Percentiles rank a stretch among this genome's conserved stretches.
Evolutionary conservation across 2,329 filamentous ascomycete genomes (phyloP).

Genomic region (Harringtonia lauricola): DNA sequence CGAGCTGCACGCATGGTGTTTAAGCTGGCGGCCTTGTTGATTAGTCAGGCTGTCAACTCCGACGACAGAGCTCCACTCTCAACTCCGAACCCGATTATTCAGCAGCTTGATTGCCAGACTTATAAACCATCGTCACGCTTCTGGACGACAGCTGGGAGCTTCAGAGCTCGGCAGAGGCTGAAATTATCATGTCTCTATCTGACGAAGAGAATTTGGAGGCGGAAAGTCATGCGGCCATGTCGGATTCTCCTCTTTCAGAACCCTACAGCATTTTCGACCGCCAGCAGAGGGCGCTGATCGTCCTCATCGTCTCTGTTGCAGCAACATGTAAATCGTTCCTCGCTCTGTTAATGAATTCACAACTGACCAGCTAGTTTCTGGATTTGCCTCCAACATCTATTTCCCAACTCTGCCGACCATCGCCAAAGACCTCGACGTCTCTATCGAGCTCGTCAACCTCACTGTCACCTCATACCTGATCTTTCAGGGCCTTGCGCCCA

Average conservation of each 20-base stretch:
- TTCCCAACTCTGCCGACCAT: conserved; percentile 31
- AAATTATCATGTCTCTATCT: no score
- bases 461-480: conserved; percentile 51
- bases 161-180: no score
- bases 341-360: not conserved
- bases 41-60: not conserved
- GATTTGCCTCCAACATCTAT: conserved; percentile 49
- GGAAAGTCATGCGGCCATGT: not conserved
- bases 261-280: conserved; percentile 40
- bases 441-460: conserved; percentile 31
- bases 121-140: no score
- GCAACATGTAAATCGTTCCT: conserved; percentile 31
- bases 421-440: conserved; percentile 24
- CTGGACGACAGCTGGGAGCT: no score
- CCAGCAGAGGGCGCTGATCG: conserved; percentile 34
- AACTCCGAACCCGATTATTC: not conserved
- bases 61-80: not conserved
- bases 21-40: conserved; percentile 7
- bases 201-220: not conserved
- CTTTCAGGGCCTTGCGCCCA: conserved; percentile 50
- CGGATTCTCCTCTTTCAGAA: not conserved
- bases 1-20: conserved; percentile 30
- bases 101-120: no score
- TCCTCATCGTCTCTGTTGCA: conserved; percentile 34
- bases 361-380: conserved; percentile 29